These are phyloP conservation scores for Microascus cirrosus DNA, from an alignment of 2,329 filamentous ascomycete species.

Conservation along the genomic window DNA sequence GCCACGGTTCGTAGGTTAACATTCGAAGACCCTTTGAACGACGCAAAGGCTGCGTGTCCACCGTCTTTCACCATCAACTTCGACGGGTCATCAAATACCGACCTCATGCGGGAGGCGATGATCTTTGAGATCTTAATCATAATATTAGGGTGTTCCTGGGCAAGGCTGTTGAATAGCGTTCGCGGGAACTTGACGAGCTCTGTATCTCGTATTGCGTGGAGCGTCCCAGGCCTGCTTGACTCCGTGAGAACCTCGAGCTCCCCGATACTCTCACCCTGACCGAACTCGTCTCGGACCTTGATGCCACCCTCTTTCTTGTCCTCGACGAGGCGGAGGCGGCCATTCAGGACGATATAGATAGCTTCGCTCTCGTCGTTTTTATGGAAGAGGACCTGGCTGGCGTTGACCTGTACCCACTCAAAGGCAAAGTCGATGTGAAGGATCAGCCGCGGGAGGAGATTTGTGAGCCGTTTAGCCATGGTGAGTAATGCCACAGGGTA, in stretches of 20 bases:
- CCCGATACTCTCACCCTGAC: constrained; percentile 94
- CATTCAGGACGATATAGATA: constrained; percentile 95
- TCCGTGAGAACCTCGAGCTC: constrained; percentile 97
- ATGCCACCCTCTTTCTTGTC: constrained; percentile 74
- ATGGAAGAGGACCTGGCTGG: constrained; percentile 88
- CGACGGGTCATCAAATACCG: constrained; percentile 72
- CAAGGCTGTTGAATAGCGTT: constrained; percentile 93
- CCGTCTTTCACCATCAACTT: constrained; percentile 54
- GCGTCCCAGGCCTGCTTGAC: constrained; percentile 74
- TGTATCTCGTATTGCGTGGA: constrained; percentile 93
- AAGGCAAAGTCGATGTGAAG: constrained; percentile 96
- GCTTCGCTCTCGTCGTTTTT: constrained; percentile 93
- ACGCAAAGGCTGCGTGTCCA: constrained; percentile 40
- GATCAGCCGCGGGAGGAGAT: constrained; percentile 76
- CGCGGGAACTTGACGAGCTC: constrained; percentile 94
- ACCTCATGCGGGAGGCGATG: constrained; percentile 88
- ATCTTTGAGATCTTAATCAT: constrained; percentile 99
- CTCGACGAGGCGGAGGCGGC: constrained; percentile 72
- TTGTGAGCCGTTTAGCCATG: constrained; percentile 90
- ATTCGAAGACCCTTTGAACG: constrained; percentile 62
- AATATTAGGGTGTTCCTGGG: constrained; percentile 93
- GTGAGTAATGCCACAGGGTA: constrained; percentile 89
- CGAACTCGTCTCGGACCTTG: constrained; percentile 81
- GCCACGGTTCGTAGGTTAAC: constrained; percentile 89
- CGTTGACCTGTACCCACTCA: constrained; percentile 95